Conservation (phyloP, 2,329 filamentous ascomycete species). For the Pyricularia grisea region DNA sequence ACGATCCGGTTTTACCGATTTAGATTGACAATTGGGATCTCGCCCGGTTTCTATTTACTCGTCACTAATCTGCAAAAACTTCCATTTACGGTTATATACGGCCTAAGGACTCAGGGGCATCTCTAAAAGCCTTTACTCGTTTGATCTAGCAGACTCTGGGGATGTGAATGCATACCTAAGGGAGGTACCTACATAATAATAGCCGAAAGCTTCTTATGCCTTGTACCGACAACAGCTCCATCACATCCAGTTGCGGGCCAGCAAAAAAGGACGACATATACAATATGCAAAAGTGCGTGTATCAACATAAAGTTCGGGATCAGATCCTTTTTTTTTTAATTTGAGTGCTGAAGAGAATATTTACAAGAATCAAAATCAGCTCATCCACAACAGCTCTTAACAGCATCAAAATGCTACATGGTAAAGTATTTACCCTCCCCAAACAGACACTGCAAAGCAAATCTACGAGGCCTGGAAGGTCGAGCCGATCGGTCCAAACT, state of each 20-base stretch:
- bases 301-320: not conserved
- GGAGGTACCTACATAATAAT: too few relatives aligned
- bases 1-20: too few relatives aligned
- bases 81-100: too few relatives aligned
- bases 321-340: not conserved
- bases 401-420: not conserved
- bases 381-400: not conserved
- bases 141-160: too few relatives aligned
- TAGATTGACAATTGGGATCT: too few relatives aligned
- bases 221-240: too few relatives aligned
- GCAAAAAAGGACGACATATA: not conserved
- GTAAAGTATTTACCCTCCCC: not conserved
- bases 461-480: constrained; percentile 12
- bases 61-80: too few relatives aligned
- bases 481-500: constrained; percentile 21
- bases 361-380: not conserved
- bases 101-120: too few relatives aligned
- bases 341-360: not conserved
- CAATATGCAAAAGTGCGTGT: not conserved
- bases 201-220: too few relatives aligned
- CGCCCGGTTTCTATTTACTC: too few relatives aligned
- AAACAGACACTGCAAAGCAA: not conserved
- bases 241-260: not conserved
- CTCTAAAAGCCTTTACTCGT: too few relatives aligned
- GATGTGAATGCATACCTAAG: too few relatives aligned